Evolutionary conservation across 768 basidiomycete species (phyloP), one percentile per base, ranked within the genome.

Genomic region (Serendipita sp.): DNA sequence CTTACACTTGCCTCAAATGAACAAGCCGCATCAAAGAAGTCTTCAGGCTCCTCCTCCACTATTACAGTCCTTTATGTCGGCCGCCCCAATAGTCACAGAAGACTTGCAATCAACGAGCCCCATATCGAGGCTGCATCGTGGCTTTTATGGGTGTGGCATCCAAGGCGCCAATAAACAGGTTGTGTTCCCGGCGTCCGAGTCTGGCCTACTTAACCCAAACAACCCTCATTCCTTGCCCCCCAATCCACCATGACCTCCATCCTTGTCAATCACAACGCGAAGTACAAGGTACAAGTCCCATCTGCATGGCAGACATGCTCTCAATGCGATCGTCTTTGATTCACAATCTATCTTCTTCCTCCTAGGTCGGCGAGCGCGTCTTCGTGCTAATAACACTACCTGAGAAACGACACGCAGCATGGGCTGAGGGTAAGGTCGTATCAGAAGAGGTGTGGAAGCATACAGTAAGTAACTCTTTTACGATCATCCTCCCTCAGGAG

Each of bases 381-480:
- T 60, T 28, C 36, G 56, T 60, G 28, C 56, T 60, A 28, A 60
- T 60, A 23, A 60, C 56, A 35, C 56, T 60, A n/a, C 56, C 56
- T 28, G 56, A 60, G 30, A 23, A 38, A 36, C 28, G 35, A 34
- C 56, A 4, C 36, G 56, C 28, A 35, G 56, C 5, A 28, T 60
- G 56, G 56, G 34, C n/a, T 28, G 36, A 60, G 36, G 56, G 56
- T 10, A 10, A 38, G 16, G 35, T 60, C 28, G 56, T 38, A 18
- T 60, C 56, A 34, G 56, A 60, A n/a, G 56, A 60, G 18, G 36
- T 60, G n/a, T 60, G 56, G 56, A 32, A 60, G 36, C 18, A 60
- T 60, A 60, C 56, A 38, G 56, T 60, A 0, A 60, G 56, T 34
- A 32, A 60, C 56, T n/a, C 28, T 32, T 51, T 32, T 32, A 18